Evolutionary conservation across 768 basidiomycete genomes (phyloP), one percentile per base, ranked within the genome.

Genomic region (Mycena kentingensis): DNA sequence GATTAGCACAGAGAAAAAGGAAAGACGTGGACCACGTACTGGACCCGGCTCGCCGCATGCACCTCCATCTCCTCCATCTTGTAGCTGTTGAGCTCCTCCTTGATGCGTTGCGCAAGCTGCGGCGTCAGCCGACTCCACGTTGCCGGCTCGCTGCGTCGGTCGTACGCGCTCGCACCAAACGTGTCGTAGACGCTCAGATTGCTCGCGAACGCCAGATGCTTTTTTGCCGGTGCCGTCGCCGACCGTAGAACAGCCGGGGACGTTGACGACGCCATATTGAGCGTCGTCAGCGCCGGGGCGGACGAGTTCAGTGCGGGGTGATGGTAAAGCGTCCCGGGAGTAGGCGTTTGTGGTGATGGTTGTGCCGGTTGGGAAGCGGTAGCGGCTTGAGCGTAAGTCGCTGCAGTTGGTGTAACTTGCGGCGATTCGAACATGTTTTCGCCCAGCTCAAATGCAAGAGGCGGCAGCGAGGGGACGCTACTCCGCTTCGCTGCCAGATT

Each of bases 21-120:
- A 34, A 45, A 43, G 52, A 38, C n/a, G n/a, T n/a, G n/a, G 46
- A 49, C 43, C 34, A 83, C 91, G 61, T 68, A 93, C 91, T 97
- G 87, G 63, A 90, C 84, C 70, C 92, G 85, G 71, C 92, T 95
- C 44, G 88, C 77, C 61, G 90, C 90, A 71, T 98, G 96, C 56
- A 99, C 94, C 68, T 95, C 93, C 96, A 99, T 98, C 75, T 98
- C 94, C 72, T 96, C 94, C 90, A 98, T 92, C 79, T 98, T 98
- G 74, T 91, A 98, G 50, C 92, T 93, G 72, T 99, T 99, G 46
- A 99, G 77, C 73, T 96, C 93, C 73, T 96, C 93, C 79, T 99
- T 99, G 70, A 99, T 98, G 63, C 88, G 81, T 77, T 98, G 93
- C 34, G 96, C 96, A 63, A 98, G 76, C 52, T 88, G 85, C 37